Evolutionary conservation across 768 basidiomycete species (phyloP).

Genomic region (Russula earlei): DNA sequence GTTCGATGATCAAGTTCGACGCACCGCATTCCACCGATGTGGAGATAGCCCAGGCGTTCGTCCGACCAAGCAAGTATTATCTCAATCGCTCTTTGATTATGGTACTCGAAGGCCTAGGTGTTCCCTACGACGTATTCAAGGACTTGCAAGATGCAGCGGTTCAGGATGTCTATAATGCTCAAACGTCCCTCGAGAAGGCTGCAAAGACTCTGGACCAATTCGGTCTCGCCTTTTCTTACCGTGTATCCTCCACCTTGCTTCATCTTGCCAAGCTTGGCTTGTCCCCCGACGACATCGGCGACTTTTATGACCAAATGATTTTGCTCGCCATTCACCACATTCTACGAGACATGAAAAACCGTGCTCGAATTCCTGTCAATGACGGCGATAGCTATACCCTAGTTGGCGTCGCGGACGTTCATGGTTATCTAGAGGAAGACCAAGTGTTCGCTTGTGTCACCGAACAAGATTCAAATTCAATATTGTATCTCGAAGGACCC

Average conservation of each 20-base stretch:
- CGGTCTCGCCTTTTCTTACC: slow-evolving; percentile 50
- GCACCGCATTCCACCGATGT: slow-evolving; percentile 37
- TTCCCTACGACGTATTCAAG: slow-evolving; percentile 45
- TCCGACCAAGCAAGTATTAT: slow-evolving; percentile 46
- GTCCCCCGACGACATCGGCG: slow-evolving; percentile 28
- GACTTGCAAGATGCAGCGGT: slow-evolving; percentile 45
- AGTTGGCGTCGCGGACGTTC: slow-evolving; percentile 64
- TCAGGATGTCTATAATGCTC: slow-evolving; percentile 35
- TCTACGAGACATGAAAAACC: slow-evolving; percentile 54
- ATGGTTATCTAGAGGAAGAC: slow-evolving; percentile 39
- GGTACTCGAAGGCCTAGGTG: slow-evolving; percentile 50
- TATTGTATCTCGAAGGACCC: slow-evolving; percentile 43
- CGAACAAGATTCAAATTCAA: slow-evolving; percentile 28
- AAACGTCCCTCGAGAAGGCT: slow-evolving; percentile 34
- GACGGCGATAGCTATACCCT: slow-evolving; percentile 57
- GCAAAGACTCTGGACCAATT: slow-evolving; percentile 43
- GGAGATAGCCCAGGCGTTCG: slow-evolving; percentile 59
- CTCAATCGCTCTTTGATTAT: slow-evolving; percentile 59
- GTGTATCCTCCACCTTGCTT: slow-evolving; percentile 43
- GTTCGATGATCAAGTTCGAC: slow-evolving; percentile 64
- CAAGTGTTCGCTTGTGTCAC: slow-evolving; percentile 57
- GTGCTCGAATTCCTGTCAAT: slow-evolving; percentile 57
- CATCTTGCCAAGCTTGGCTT: slow-evolving; percentile 42
- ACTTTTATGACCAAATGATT: slow-evolving; percentile 44
- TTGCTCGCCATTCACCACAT: slow-evolving; percentile 50